Percentiles rank a stretch among this genome's conserved stretches.
These are phyloP conservation scores for Tranzscheliella williamsii DNA, from an alignment of 1,284 basidiomycete species.

Conservation along the genomic window DNA sequence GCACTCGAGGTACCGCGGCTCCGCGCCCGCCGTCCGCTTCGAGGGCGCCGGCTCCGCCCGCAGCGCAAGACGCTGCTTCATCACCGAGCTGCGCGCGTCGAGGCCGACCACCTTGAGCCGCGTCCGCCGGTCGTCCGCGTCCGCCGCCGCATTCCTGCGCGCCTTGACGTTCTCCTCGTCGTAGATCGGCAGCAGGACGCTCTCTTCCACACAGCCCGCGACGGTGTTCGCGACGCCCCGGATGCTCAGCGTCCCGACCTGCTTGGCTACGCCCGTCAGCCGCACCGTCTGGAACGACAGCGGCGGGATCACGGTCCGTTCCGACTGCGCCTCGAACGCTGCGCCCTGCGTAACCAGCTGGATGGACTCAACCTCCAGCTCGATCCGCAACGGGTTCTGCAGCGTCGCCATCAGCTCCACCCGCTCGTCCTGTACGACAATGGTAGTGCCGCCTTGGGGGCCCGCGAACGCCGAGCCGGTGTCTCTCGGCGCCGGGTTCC, in stretches of 20 bases:
- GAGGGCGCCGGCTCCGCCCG: background rate
- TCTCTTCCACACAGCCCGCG: constrained; percentile 70
- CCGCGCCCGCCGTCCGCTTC: background rate
- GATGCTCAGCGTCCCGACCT: constrained; percentile 72
- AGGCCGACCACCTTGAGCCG: constrained; percentile 74
- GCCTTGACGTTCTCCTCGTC: constrained; percentile 74
- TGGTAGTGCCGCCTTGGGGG: constrained; percentile 63
- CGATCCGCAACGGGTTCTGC: constrained; percentile 88
- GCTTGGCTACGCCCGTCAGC: constrained; percentile 71
- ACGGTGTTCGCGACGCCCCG: constrained; percentile 79
- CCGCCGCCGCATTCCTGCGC: constrained; percentile 66
- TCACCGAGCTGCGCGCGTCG: constrained; percentile 64
- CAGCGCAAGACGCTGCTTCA: constrained; percentile 11
- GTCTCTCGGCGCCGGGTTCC: constrained; percentile 28
- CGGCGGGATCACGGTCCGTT: constrained; percentile 71
- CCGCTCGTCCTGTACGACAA: constrained; percentile 80
- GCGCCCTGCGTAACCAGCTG: constrained; percentile 81
- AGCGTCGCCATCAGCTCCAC: constrained; percentile 81
- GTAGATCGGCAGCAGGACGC: constrained; percentile 76
- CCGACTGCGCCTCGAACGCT: constrained; percentile 66
- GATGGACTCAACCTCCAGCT: constrained; percentile 80
- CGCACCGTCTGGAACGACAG: constrained; percentile 74
- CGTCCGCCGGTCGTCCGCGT: constrained; percentile 68
- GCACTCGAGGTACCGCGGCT: constrained; percentile 67
- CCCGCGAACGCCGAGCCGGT: background rate